Evolutionary conservation across 2,329 filamentous ascomycete genomes (phyloP).

Genomic region (Alternaria sp.): DNA sequence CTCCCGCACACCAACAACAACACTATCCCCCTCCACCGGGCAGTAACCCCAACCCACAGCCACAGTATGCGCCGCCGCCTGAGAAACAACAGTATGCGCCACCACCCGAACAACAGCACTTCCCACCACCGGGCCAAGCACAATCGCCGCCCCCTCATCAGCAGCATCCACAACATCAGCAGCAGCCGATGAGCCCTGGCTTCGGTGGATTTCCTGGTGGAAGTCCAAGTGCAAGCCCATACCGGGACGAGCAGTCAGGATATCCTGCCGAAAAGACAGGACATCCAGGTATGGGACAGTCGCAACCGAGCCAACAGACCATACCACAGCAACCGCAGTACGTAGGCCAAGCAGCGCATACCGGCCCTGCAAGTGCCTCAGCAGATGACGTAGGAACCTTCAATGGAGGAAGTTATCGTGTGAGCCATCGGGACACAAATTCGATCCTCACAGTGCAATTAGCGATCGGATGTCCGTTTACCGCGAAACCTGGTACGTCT

Average conservation of each 20-base stretch:
- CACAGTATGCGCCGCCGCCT: slow-evolving; percentile 46
- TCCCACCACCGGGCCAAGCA: slow-evolving; percentile 38
- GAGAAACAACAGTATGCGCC: slow-evolving; percentile 42
- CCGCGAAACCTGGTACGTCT: slow-evolving; percentile 74
- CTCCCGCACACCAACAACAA: slow-evolving; percentile 42
- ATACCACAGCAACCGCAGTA: slow-evolving; percentile 46
- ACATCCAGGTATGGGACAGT: slow-evolving; percentile 47
- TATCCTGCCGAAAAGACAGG: slow-evolving; percentile 3
- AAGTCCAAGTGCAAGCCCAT: slow-evolving; percentile 41
- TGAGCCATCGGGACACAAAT: slow-evolving; percentile 92
- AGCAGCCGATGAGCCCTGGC: slow-evolving; percentile 36
- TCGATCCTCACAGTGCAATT: slow-evolving; percentile 89
- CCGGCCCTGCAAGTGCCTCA: slow-evolving; percentile 50
- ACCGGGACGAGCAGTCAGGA: slow-evolving; percentile 17
- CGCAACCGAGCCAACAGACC: slow-evolving; percentile 36
- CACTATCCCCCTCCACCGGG: slow-evolving; percentile 46
- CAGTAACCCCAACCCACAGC: slow-evolving; percentile 18
- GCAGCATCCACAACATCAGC: slow-evolving; percentile 25
- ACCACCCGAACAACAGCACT: slow-evolving; percentile 45
- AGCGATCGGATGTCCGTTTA: slow-evolving; percentile 85
- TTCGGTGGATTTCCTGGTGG: slow-evolving; percentile 32
- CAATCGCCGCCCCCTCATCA: slow-evolving; percentile 23
- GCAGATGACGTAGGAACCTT: slow-evolving; percentile 94
- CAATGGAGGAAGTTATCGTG: slow-evolving; percentile 93
- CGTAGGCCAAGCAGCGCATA: slow-evolving; percentile 25